These are phyloP conservation scores for Paragyromitra xinjiangensis DNA, from an alignment of 495 filamentous ascomycete genomes.

Conservation along the genomic window DNA sequence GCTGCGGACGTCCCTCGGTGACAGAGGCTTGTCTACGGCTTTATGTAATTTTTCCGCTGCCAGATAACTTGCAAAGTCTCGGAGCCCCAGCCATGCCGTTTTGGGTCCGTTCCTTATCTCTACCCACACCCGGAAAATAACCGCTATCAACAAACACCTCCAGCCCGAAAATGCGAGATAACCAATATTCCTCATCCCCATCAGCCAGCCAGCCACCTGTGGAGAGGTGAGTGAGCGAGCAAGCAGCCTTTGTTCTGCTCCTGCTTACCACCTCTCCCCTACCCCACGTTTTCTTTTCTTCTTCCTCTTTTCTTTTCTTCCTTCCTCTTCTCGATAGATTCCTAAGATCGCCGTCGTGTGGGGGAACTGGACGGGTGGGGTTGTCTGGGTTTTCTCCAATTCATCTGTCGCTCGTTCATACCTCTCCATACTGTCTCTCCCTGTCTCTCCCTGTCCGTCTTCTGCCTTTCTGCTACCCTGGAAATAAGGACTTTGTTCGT, in stretches of 20 bases:
- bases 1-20: conserved; percentile 26
- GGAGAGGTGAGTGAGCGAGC: neutral
- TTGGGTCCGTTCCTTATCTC: conserved; percentile 50
- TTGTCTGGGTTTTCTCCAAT: conserved; percentile 23
- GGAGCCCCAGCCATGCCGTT: conserved; percentile 17
- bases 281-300: conserved; percentile 42
- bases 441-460: neutral
- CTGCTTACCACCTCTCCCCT: neutral
- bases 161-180: conserved; percentile 40
- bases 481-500: conserved; percentile 35
- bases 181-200: conserved; percentile 30
- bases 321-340: conserved; percentile 18
- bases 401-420: conserved; percentile 34
- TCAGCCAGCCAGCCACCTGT: conserved; percentile 29
- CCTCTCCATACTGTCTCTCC: conserved; percentile 3
- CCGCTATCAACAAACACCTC: conserved; percentile 38
- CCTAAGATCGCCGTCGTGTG: conserved; percentile 42
- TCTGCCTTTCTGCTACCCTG: neutral
- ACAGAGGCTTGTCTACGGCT: conserved; percentile 41
- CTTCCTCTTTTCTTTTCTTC: conserved; percentile 4
- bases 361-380: conserved; percentile 24
- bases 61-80: conserved; percentile 36
- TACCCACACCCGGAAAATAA: conserved; percentile 53
- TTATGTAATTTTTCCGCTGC: conserved; percentile 52
- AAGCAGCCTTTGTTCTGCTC: neutral